Conservation (phyloP, 2,329 filamentous ascomycete species). For the Coniochaeta sp. region DNA sequence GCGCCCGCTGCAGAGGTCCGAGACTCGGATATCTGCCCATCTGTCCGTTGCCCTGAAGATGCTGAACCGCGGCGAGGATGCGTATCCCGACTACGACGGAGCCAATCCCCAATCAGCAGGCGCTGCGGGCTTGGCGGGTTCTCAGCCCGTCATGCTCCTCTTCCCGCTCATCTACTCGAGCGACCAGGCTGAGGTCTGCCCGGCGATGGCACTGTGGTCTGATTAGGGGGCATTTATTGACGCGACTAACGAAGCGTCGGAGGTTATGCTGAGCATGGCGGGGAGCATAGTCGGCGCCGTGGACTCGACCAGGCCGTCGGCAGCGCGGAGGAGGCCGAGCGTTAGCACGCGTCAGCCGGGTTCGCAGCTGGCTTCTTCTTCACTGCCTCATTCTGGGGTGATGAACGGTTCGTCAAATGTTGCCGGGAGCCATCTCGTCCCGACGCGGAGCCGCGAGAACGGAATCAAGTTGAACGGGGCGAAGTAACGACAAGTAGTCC, state of each 20-base stretch:
- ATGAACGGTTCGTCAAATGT: no score
- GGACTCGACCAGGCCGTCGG: background rate
- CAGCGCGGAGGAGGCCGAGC: background rate
- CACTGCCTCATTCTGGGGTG: no score
- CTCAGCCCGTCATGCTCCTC: background rate
- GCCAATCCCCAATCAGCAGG: background rate
- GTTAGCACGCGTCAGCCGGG: background rate
- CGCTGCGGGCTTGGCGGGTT: background rate
- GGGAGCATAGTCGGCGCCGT: background rate
- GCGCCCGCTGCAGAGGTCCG: background rate
- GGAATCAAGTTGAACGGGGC: no score
- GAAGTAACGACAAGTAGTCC: no score
- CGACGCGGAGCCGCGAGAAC: no score
- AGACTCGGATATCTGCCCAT: background rate
- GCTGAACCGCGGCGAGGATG: background rate
- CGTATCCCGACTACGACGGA: background rate
- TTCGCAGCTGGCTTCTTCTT: no score
- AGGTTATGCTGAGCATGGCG: background rate
- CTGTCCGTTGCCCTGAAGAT: background rate
- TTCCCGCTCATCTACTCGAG: background rate
- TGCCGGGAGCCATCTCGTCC: no score
- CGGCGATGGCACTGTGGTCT: constrained; percentile 17
- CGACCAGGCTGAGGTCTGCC: constrained; percentile 10
- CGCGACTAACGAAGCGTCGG: constrained; percentile 1
- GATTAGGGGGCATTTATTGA: constrained; percentile 11